These are phyloP conservation scores for Podospora comata DNA, from an alignment of 495 filamentous ascomycete genomes.

Conservation along the genomic window DNA sequence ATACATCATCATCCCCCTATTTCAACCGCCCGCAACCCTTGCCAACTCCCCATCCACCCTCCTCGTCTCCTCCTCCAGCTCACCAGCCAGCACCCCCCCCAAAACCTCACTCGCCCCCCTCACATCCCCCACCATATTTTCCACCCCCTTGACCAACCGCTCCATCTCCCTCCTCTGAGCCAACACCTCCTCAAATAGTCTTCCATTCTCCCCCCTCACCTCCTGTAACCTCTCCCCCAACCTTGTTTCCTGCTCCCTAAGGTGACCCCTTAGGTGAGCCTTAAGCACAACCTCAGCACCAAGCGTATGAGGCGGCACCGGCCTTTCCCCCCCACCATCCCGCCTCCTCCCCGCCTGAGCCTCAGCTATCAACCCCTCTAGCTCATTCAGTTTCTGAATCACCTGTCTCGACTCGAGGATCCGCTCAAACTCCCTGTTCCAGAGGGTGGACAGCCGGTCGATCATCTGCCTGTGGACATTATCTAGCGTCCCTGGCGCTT, in stretches of 20 bases:
- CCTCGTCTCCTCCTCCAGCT: conserved; percentile 46
- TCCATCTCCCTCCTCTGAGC: conserved; percentile 74
- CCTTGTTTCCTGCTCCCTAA: conserved; percentile 55
- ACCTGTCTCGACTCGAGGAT: conserved; percentile 70
- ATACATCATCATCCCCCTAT: neutral
- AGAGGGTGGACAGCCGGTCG: conserved; percentile 59
- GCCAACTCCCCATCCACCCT: conserved; percentile 46
- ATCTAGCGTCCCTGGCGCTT: conserved; percentile 64
- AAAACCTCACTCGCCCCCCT: conserved; percentile 57
- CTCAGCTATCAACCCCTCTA: conserved; percentile 72
- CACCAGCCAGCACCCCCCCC: conserved; percentile 41
- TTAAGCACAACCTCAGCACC: conserved; percentile 61
- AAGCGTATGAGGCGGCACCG: conserved; percentile 63
- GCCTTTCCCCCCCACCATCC: conserved; percentile 18
- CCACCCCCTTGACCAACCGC: conserved; percentile 59
- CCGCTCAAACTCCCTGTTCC: conserved; percentile 67
- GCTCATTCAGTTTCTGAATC: conserved; percentile 71
- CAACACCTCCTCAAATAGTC: conserved; percentile 58
- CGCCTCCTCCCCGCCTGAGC: conserved; percentile 57
- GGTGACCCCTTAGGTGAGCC: conserved; percentile 68
- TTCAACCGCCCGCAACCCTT: conserved; percentile 13
- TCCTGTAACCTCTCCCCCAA: conserved; percentile 60
- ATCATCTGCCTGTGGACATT: conserved; percentile 69
- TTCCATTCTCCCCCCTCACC: conserved; percentile 61
- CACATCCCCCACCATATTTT: conserved; percentile 65